Conservation (phyloP, 768 basidiomycete species). For the Amanita jacksonii region DNA sequence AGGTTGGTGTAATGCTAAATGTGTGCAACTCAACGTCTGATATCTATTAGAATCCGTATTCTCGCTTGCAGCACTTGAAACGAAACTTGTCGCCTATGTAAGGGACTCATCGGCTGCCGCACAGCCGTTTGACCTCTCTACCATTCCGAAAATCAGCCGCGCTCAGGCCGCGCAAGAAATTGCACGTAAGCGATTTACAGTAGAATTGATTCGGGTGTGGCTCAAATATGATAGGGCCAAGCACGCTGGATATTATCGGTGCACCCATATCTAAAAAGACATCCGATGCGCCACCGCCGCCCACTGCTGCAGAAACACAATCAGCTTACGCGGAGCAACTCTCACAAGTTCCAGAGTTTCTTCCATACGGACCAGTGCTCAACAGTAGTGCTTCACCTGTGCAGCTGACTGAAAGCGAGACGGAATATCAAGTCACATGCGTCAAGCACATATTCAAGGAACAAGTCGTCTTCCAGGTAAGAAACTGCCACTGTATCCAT, state of each 20-base stretch:
- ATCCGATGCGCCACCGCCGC: slow-evolving; percentile 55
- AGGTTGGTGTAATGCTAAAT: slow-evolving; percentile 38
- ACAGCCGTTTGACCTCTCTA: slow-evolving; percentile 75
- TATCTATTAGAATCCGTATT: slow-evolving; percentile 73
- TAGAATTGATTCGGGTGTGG: slow-evolving; percentile 1
- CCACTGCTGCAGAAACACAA: slow-evolving; percentile 81
- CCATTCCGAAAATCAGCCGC: slow-evolving; percentile 91
- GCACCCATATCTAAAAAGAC: slow-evolving; percentile 54
- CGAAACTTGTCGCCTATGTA: slow-evolving; percentile 89
- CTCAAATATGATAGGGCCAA: slow-evolving; percentile 51
- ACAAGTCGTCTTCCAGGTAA: slow-evolving; percentile 93
- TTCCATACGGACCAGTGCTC: slow-evolving; percentile 75
- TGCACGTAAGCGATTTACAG: slow-evolving; percentile 50
- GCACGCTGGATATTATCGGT: slow-evolving; percentile 76
- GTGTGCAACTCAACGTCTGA: slow-evolving; percentile 3
- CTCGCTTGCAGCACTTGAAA: slow-evolving; percentile 82
- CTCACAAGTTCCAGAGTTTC: slow-evolving; percentile 77
- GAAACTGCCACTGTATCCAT: too few species aligned
- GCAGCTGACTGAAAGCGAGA: slow-evolving; percentile 92
- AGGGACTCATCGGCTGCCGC: slow-evolving; percentile 64
- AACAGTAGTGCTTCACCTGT: slow-evolving; percentile 74
- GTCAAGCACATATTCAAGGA: slow-evolving; percentile 97
- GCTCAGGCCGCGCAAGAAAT: slow-evolving; percentile 85
- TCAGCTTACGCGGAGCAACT: slow-evolving; percentile 85
- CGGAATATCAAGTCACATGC: slow-evolving; percentile 93